These are phyloP conservation scores for Cudoniella acicularis DNA, from an alignment of 495 filamentous ascomycete species.

Conservation along the genomic window DNA sequence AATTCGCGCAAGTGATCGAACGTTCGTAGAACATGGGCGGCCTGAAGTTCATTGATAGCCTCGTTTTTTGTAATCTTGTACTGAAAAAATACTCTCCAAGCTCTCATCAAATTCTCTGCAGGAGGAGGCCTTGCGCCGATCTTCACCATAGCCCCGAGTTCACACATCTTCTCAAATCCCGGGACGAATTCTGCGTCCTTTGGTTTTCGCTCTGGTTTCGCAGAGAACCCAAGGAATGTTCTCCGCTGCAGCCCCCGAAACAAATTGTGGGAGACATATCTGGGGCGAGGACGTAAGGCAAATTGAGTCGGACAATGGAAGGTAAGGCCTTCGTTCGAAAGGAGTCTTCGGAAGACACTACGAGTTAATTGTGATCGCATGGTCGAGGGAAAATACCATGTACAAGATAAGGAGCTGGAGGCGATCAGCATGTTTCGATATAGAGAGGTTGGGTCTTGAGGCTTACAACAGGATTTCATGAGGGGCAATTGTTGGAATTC, in stretches of 20 bases:
- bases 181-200: constrained; percentile 56
- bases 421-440: neutral
- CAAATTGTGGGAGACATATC: constrained; percentile 8
- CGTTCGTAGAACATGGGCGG: constrained; percentile 49
- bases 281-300: constrained; percentile 6
- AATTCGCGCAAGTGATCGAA: constrained; percentile 49
- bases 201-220: constrained; percentile 47
- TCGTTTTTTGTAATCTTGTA: constrained; percentile 44
- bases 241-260: constrained; percentile 43
- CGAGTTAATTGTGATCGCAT: constrained; percentile 85
- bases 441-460: neutral
- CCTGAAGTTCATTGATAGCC: constrained; percentile 63
- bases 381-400: constrained; percentile 6
- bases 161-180: constrained; percentile 54
- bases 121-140: constrained; percentile 54
- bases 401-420: constrained; percentile 6
- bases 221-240: constrained; percentile 55
- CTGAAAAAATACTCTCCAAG: constrained; percentile 62
- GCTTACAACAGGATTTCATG: constrained; percentile 15
- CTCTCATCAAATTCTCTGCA: constrained; percentile 53
- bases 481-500: constrained; percentile 7
- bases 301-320: constrained; percentile 24
- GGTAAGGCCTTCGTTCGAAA: constrained; percentile 59
- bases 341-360: constrained; percentile 65
- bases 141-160: constrained; percentile 41